Percentiles rank a stretch among this genome's conserved stretches.
These are phyloP conservation scores for Penicillium corylophilum DNA, from an alignment of 2,329 filamentous ascomycete genomes.

Conservation along the genomic window DNA sequence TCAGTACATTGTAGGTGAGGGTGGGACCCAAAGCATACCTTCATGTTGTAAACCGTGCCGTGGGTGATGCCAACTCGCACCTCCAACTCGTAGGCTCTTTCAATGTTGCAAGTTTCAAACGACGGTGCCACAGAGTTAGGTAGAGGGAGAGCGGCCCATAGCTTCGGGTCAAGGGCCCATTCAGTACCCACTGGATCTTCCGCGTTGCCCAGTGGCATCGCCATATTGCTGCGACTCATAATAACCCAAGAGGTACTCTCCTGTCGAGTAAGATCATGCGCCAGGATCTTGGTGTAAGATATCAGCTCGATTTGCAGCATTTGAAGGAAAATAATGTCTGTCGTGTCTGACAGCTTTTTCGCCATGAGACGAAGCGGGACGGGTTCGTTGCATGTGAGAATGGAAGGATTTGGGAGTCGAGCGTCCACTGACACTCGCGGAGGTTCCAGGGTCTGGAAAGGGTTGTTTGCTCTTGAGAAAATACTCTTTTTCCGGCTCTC, in stretches of 20 bases:
- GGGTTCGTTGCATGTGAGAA: conserved; percentile 85
- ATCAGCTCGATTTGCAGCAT: conserved; percentile 80
- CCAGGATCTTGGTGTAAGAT: conserved; percentile 74
- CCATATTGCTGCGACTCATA: conserved; percentile 68
- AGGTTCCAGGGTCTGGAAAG: conserved; percentile 33
- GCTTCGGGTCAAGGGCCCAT: conserved; percentile 63
- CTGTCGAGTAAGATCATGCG: conserved; percentile 69
- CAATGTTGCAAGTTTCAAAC: conserved; percentile 86
- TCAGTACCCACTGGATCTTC: conserved; percentile 64
- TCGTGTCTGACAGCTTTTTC: conserved; percentile 69
- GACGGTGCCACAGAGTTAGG: conserved; percentile 85
- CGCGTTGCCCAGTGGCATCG: conserved; percentile 63
- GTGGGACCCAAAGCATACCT: conserved; percentile 40
- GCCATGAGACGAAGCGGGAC: conserved; percentile 77
- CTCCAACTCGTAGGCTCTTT: conserved; percentile 78
- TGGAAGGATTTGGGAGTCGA: conserved; percentile 79
- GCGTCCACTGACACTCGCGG: conserved; percentile 74
- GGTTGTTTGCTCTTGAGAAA: conserved; percentile 50
- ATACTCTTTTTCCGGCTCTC: conserved; percentile 53
- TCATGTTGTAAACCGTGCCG: conserved; percentile 57
- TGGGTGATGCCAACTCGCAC: conserved; percentile 75
- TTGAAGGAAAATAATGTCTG: conserved; percentile 70
- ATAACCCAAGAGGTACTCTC: conserved; percentile 77
- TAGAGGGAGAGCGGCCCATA: conserved; percentile 72
- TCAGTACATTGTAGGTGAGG: conserved; percentile 3